Percentiles rank a stretch among this genome's conserved stretches.
Evolutionary conservation across 495 filamentous ascomycete species (phyloP).

Genomic region (Hapsidospora chrysogenum): DNA sequence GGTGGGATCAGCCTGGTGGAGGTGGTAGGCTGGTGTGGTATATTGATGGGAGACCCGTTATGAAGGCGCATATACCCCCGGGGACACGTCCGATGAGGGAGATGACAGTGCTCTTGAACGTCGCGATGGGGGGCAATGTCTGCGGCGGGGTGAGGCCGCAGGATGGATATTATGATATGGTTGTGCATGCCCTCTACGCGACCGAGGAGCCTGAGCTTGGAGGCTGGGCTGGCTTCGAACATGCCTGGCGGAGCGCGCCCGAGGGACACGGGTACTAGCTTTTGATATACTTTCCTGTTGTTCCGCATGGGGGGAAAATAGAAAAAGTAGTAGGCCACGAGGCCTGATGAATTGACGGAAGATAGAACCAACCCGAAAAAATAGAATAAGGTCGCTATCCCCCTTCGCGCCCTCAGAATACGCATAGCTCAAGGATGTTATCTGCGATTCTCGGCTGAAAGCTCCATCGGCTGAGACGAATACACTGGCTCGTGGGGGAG

Average conservation of each 20-base stretch:
- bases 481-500: too few relatives aligned
- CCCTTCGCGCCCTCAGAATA: too few relatives aligned
- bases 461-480: too few relatives aligned
- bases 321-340: too few relatives aligned
- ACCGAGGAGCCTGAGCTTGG: slow-evolving; percentile 17
- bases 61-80: slow-evolving; percentile 20
- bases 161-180: slow-evolving; percentile 24
- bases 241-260: slow-evolving; percentile 13
- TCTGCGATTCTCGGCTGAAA: too few relatives aligned
- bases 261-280: slow-evolving; percentile 16
- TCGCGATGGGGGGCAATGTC: slow-evolving; percentile 30
- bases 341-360: too few relatives aligned
- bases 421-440: too few relatives aligned
- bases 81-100: slow-evolving; percentile 24
- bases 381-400: too few relatives aligned
- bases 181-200: slow-evolving; percentile 20
- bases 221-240: slow-evolving; percentile 22
- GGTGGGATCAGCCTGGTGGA: slow-evolving; percentile 20
- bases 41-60: slow-evolving; percentile 22
- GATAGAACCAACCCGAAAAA: too few relatives aligned
- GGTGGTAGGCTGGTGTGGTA: slow-evolving; percentile 22
- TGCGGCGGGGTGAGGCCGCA: slow-evolving; percentile 17
- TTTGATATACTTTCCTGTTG: too few relatives aligned
- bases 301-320: too few relatives aligned
- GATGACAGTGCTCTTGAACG: slow-evolving; percentile 21